These are phyloP conservation scores for Daldinia eschscholtzii DNA, from an alignment of 2,329 filamentous ascomycete species.

Conservation along the genomic window DNA sequence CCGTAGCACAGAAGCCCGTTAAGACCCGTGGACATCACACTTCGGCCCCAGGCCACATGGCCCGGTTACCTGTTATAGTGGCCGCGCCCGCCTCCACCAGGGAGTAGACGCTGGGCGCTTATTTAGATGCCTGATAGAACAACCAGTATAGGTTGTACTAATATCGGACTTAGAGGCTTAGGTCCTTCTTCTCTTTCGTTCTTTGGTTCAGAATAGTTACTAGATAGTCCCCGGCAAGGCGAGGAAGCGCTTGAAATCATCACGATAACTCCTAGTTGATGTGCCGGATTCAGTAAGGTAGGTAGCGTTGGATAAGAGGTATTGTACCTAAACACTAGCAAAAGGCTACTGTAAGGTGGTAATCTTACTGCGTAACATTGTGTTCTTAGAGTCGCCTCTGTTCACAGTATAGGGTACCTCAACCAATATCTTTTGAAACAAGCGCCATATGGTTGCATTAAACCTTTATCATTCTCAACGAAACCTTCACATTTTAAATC, in stretches of 20 bases:
- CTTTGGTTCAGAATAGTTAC: too few relatives aligned
- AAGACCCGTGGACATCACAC: not conserved
- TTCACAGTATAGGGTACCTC: not conserved
- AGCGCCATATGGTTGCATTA: not conserved
- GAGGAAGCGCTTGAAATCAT: too few relatives aligned
- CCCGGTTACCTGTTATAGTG: not conserved
- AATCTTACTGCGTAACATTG: too few relatives aligned
- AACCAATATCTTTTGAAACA: not conserved
- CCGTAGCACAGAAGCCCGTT: not conserved
- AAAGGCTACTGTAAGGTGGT: too few relatives aligned
- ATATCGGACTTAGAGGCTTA: too few relatives aligned
- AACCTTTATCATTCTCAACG: not conserved
- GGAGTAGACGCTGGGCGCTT: conserved; percentile 20
- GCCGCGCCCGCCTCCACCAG: not conserved
- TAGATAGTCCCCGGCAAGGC: too few relatives aligned
- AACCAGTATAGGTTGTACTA: too few relatives aligned
- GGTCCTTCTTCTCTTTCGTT: too few relatives aligned
- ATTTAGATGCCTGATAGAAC: not conserved
- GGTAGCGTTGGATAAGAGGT: too few relatives aligned
- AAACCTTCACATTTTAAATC: not conserved
- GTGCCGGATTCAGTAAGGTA: too few relatives aligned
- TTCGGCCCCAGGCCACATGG: not conserved
- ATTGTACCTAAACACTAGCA: too few relatives aligned
- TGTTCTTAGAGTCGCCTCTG: not conserved
- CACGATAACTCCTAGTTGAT: too few relatives aligned